Base-by-base conservation (phyloP, 768 basidiomycete genomes). In the Lyophyllum shimeji region DNA sequence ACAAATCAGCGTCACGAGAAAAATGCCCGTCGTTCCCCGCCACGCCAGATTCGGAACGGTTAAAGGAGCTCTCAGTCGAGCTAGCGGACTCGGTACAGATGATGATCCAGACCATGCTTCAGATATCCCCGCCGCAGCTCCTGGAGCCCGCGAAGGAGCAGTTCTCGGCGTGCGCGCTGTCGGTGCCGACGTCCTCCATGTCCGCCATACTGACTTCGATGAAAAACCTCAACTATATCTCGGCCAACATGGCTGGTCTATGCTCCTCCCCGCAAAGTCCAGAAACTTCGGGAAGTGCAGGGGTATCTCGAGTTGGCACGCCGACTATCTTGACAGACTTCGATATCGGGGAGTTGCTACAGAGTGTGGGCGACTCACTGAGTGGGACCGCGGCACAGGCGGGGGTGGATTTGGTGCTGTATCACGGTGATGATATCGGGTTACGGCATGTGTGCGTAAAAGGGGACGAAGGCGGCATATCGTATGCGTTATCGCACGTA, bases 61-160 rank as follows among this genome's bases (percentile, higher is more conserved):
- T 88, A 60, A 80, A 82, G 43, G 88, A 90, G 56, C 75, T 95
- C 52, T 92, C 93, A 0, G 73, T 89, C 25, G 95, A 98, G 70
- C 79, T 97, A 13, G 93, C 95, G 12, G 95, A 97, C 70, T 87
- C 89, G 11, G 83, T 94, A 12, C 94, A 97, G 74, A 84, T 89
- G 75, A 84, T 92, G 56, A 88, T 96, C 37, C 93, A 97, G 68
- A 95, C 92, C 1, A 82, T 98, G 62, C 81, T 97, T 2, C 93
- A 95, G 64, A 79, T 97, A 60, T 91, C 91, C 0, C 94, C 95
- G 3, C 84, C 89, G 0, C 95, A 98, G 70, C 75, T 97, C 18
- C 80, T 97, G 45, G 94, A 97, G 67, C 85, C 90, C n/a, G 87
- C 89, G 2, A 95, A 91, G 69, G 95, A 98, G 66, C 94, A 95